Conservation (phyloP, 192 early-diverging fungal species). For the Backusella macrospora region DNA sequence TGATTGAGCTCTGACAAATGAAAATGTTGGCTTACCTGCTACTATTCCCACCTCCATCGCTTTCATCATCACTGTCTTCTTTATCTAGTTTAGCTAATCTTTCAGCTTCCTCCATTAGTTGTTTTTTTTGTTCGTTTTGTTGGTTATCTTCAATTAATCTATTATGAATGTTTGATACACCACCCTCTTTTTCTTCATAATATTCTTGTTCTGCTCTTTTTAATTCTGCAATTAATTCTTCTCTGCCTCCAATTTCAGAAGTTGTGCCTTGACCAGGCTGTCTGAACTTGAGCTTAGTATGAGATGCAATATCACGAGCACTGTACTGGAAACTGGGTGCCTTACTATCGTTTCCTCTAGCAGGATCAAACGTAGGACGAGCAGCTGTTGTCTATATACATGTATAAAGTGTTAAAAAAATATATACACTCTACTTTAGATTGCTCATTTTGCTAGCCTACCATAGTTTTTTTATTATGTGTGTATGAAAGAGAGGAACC, state of each 20-base stretch:
- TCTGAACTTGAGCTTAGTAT: conserved; percentile 78
- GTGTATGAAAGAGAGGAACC: background rate
- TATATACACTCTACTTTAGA: background rate
- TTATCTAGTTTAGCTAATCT: conserved; percentile 53
- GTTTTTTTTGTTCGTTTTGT: conserved; percentile 35
- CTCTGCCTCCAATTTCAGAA: conserved; percentile 59
- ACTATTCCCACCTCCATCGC: conserved; percentile 47
- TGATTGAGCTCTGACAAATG: no score
- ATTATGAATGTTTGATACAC: conserved; percentile 15
- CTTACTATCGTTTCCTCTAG: conserved; percentile 65
- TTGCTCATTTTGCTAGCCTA: background rate
- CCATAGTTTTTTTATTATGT: conserved; percentile 1
- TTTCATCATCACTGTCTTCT: conserved; percentile 61
- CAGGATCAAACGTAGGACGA: conserved; percentile 78
- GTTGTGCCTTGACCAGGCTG: conserved; percentile 66
- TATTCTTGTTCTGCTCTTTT: conserved; percentile 68
- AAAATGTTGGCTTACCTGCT: conserved; percentile 24
- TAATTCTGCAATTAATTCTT: conserved; percentile 65
- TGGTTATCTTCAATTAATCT: conserved; percentile 28
- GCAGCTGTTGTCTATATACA: conserved; percentile 62
- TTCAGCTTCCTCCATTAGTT: conserved; percentile 50
- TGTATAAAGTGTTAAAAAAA: background rate
- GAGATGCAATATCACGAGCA: conserved; percentile 71
- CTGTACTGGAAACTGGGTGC: conserved; percentile 67
- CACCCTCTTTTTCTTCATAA: conserved; percentile 50